Evolutionary conservation across 78 protist genomes (phyloP), one percentile per base, ranked within the genome.

Genomic region (Dictyostelium purpureum): DNA sequence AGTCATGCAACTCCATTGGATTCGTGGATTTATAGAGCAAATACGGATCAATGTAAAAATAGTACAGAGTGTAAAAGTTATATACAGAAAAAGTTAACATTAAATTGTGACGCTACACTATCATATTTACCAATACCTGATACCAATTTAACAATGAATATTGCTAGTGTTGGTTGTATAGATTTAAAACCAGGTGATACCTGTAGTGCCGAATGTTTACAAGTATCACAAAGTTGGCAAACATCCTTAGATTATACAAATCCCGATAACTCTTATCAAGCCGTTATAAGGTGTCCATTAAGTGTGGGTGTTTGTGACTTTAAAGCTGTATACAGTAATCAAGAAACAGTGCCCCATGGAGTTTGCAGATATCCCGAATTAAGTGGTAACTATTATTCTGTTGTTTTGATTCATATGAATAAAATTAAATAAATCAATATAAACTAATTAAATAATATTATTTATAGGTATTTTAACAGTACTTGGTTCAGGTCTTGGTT

Each of bases 341-440:
- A 67, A 56, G 90, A 82, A 45, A 82, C 73, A 11, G 11, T 59
- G 28, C 90, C 90, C 12, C 90, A 82, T 71, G 90, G 80, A 56
- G 90, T 82, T 19, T 82, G 90, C 57, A 82, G 90, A 71, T 82
- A 82, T 19, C 90, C 90, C 40, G 90, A 82, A 19, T 45, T 82
- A 38, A 56, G 51, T 51, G 80, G 80, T n/a, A n/a, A n/a, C n/a
- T n/a, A n/a, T n/a, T n/a, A n/a, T n/a, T n/a, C n/a, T n/a, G n/a
- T n/a, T n/a, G n/a, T n/a, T n/a, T n/a, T n/a, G n/a, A n/a, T n/a
- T n/a, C n/a, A n/a, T n/a, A n/a, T n/a, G n/a, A n/a, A n/a, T n/a
- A n/a, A n/a, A n/a, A n/a, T n/a, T n/a, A n/a, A n/a, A n/a, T n/a
- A n/a, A n/a, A n/a, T n/a, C n/a, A n/a, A n/a, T n/a, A n/a, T n/a